Evolutionary conservation across 1,284 basidiomycete genomes (phyloP).

Genomic region (Exobasidium rhododendri): DNA sequence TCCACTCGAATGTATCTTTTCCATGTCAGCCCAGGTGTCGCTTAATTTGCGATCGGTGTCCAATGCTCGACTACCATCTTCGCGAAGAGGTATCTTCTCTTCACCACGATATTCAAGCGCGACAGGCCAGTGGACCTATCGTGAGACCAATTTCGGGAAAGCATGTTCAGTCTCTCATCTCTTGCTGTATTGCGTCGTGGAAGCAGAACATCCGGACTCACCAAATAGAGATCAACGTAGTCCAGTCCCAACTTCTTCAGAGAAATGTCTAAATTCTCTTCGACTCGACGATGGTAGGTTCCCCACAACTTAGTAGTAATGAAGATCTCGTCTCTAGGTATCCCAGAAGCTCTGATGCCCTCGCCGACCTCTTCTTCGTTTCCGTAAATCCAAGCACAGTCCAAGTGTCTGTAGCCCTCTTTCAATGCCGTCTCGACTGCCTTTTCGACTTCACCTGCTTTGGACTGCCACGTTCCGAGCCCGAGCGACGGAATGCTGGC

Average conservation of each 20-base stretch:
- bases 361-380: constrained; percentile 82
- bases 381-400: constrained; percentile 41
- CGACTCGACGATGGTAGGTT: constrained; percentile 45
- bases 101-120: constrained; percentile 69
- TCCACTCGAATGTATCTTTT: constrained; percentile 65
- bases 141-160: too few species aligned
- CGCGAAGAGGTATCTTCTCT: constrained; percentile 63
- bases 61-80: constrained; percentile 63
- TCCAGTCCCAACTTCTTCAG: constrained; percentile 70
- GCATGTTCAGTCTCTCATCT: too few species aligned
- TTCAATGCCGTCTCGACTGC: constrained; percentile 55
- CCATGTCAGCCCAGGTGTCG: constrained; percentile 81
- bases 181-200: too few species aligned
- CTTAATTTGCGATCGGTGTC: constrained; percentile 67
- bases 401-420: constrained; percentile 22
- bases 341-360: constrained; percentile 69
- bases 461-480: constrained; percentile 38
- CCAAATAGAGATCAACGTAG: constrained; percentile 70
- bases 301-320: constrained; percentile 55
- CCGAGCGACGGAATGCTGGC: constrained; percentile 48
- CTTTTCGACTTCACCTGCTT: constrained; percentile 58
- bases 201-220: constrained; percentile 11
- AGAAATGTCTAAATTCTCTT: constrained; percentile 54
- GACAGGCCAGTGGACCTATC: constrained; percentile 41
- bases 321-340: constrained; percentile 70